Evolutionary conservation across 2,329 filamentous ascomycete genomes (phyloP), one percentile per base, ranked within the genome.

Genomic region (Pezicula rhizophila): DNA sequence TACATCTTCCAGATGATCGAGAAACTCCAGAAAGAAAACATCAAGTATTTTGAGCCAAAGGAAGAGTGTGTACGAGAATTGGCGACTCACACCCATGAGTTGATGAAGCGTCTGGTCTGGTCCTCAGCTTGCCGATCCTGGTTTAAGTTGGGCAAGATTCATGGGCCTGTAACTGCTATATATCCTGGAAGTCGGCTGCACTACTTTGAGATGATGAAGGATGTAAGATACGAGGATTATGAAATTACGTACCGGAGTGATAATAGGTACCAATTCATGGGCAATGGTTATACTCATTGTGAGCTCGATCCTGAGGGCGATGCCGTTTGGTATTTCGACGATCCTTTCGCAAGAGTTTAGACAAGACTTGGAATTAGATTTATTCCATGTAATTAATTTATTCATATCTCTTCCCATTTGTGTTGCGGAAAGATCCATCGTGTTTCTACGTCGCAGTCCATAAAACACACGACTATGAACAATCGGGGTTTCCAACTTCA

Each of bases 171-270:
- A 5, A 69, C 66, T 1, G 54, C 55, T 4, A 64, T 78, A 2
- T 78, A 71, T 69, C 75, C 75, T 1, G 75, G 75, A 2, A 71
- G 67, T 4, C 70, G 69, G 0, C 66, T 78, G 48, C 74, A 77
- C 47, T 77, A 76, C 52, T 62, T 70, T 45, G 66, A 72, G 47
- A 57, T 64, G 11, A 64, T 73, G 57, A 65, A 65, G 42, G 55
- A 59, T 10, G 66, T 68, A 2, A 61, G 70, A 12, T 72, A 63
- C 49, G 70, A 73, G 53, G 70, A 73, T 55, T 73, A 69, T 55
- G 66, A 70, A 25, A 68, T 69, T 46, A 62, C 56, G 5, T 71
- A 71, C 47, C 46, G 46, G 31, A 43, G 20, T 8, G 42, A 40
- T 20, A 58, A 58, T 42, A 39, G 48, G 34, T 58, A 69, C 42